Evolutionary conservation across 1,284 basidiomycete species (phyloP), one percentile per base, ranked within the genome.

Genomic region (Ustilago xerochloae): DNA sequence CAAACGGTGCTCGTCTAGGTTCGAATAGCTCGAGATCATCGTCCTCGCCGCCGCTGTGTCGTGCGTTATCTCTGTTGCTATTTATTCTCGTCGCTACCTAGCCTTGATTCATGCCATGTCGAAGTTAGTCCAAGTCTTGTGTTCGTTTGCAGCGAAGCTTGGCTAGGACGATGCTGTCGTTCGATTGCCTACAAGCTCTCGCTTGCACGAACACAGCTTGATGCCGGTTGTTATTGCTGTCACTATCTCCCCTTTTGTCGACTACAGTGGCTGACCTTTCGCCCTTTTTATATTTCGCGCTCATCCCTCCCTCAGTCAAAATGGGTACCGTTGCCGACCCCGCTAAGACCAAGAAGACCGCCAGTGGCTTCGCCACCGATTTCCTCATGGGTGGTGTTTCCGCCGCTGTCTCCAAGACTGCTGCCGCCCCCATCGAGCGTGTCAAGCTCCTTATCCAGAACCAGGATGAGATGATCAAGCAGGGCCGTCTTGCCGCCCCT

Each of bases 381-480:
- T 82, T 81, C 76, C 68, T 82, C 75, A 84, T 83, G 82, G 82
- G 82, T 66, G 82, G 82, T 84, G 76, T 83, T 46, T 82, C 83
- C 52, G 83, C 83, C 75, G 83, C 83, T 62, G 76, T 84, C 80
- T 84, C 83, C 72, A 84, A 84, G 81, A 84, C 80, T 18, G 83
- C 81, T 51, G 83, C 83, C 51, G 83, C 83, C 71, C 83, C 82
- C 80, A 84, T 84, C 43, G 82, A 84, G 80, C 81, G 83, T 63
- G 71, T 84, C 74, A 84, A 84, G 81, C 83, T 83, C 62, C 79
- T 84, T 45, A 79, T 84, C 82, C 83, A 84, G 80, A 84, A 84
- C 77, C 83, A 84, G 79, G 83, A 79, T 63, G 83, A 84, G 81
- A 84, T 84, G 81, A 83, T 84, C 80, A 84, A 83, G 80, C 83